Evolutionary conservation across 306 rosid species (phyloP).

Genomic region (Cucurbita moschata): DNA sequence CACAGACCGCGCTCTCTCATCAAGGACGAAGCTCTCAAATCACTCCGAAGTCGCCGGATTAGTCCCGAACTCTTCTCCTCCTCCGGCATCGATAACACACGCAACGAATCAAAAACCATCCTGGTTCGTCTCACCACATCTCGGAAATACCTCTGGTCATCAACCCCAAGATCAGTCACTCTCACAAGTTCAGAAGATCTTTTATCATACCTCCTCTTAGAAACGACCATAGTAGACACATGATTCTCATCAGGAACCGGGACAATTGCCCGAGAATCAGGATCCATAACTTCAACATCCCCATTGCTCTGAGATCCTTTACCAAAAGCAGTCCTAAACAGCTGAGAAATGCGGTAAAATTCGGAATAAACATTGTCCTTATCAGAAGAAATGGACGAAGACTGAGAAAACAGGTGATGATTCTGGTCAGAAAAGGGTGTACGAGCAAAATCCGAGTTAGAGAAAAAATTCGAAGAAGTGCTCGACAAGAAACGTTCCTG

Average conservation of each 20-base stretch:
- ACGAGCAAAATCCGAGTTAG: slow-evolving; percentile 9
- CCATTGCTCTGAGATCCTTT: slow-evolving; percentile 15
- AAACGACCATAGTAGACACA: slow-evolving; percentile 9
- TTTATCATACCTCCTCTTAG: slow-evolving; percentile 13
- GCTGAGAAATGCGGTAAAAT: slow-evolving; percentile 44
- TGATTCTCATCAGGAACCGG: slow-evolving; percentile 34
- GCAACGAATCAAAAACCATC: slow-evolving; percentile 66
- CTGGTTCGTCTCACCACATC: slow-evolving; percentile 47
- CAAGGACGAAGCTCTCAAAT: slow-evolving; percentile 43
- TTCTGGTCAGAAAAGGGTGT: slow-evolving; percentile 6
- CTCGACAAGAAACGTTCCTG: slow-evolving; percentile 9
- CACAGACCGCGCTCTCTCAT: slow-evolving; percentile 61
- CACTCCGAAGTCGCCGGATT: slow-evolving; percentile 29
- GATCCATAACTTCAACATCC: slow-evolving; percentile 17
- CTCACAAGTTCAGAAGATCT: slow-evolving; percentile 60
- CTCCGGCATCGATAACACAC: slow-evolving; percentile 30
- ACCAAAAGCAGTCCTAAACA: slow-evolving; percentile 36
- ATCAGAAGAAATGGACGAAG: slow-evolving; percentile 18
- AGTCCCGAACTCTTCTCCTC: slow-evolving; percentile 30
- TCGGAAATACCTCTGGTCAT: slow-evolving; percentile 51
- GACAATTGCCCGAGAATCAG: slow-evolving; percentile 48
- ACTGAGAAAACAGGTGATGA: slow-evolving; percentile 5
- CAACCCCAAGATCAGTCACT: slow-evolving; percentile 36
- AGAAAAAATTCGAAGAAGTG: slow-evolving; percentile 9
- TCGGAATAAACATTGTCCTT: slow-evolving; percentile 32